Base-by-base conservation (phyloP, 495 filamentous ascomycete species). In the Lindgomyces ingoldianus region DNA sequence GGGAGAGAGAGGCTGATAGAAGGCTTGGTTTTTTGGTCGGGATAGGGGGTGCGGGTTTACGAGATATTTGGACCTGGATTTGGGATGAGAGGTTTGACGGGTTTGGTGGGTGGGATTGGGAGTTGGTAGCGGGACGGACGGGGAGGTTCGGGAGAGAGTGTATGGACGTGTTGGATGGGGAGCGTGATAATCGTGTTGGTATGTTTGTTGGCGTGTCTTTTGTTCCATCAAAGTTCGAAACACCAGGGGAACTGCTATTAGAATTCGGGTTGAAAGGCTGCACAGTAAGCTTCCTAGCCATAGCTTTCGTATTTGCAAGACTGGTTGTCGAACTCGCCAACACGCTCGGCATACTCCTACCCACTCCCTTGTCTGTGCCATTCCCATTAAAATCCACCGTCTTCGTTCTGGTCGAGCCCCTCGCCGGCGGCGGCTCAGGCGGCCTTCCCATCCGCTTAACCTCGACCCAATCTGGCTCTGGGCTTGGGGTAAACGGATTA, bases 391-490 rank as follows among this genome's bases (percentile, higher is more conserved):
- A 59, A 41, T 62, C 60, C 3, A 59, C 19, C 0, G 55, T 52
- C 9, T 62, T 53, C 14, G 42, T 27, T 21, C 65, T 47, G 14
- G 29, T 24, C 41, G 64, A 49, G 22, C 64, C 64, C 46, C 52
- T 51, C 8, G 62, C 51, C 18, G 61, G 62, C 46, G 63, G 45
- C 60, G 66, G 50, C 45, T 62, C 53, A 10, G 65, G 21, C 33
- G 62, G 46, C 12, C 19, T 47, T 11, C 52, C 30, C 45, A 52
- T 51, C 4, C 63, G 50, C 27, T 67, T 61, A 6, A 89, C 76
- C 22, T 82, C 82, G 33, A 90, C 82, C 94, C 94, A 98, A 66
- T 96, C 91, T 10, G 86, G 82, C 66, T 91, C 85, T 24, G 85
- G 75, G 1, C 84, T 84, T 9, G 78, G 75, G 16, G 77, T 80